Conservation (phyloP, 1,284 basidiomycete species). For the Phellopilus nigrolimitatus region DNA sequence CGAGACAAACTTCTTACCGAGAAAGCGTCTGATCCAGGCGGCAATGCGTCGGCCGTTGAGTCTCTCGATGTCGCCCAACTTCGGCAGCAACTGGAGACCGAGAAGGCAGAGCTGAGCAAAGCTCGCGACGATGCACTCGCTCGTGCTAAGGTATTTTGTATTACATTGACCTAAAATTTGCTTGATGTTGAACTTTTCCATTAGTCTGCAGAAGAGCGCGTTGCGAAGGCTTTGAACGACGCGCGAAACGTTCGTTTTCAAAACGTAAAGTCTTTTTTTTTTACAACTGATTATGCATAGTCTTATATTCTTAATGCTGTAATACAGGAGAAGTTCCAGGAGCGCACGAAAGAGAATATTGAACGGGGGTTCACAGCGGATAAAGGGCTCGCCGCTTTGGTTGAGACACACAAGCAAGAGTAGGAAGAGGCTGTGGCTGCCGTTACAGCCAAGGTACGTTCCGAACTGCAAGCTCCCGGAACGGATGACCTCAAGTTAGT, state of each 20-base stretch:
- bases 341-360: conserved; percentile 34
- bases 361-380: conserved; percentile 35
- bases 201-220: conserved; percentile 43
- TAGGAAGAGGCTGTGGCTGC: conserved; percentile 44
- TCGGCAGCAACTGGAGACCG: conserved; percentile 44
- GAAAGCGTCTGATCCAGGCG: conserved; percentile 43
- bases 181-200: background rate
- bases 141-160: conserved; percentile 45
- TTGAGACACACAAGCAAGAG: conserved; percentile 25
- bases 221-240: conserved; percentile 43
- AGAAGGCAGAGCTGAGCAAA: conserved; percentile 53
- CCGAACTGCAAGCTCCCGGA: conserved; percentile 27
- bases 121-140: conserved; percentile 55
- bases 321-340: conserved; percentile 43
- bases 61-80: conserved; percentile 26
- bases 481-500: too few relatives aligned
- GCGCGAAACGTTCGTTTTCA: conserved; percentile 37
- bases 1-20: conserved; percentile 56
- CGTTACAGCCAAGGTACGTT: conserved; percentile 52
- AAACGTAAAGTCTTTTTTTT: conserved; percentile 28
- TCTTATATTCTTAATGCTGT: conserved; percentile 12
- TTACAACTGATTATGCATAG: background rate
- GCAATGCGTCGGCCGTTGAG: conserved; percentile 24
- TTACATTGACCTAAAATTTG: background rate
- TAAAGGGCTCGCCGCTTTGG: conserved; percentile 30